Evolutionary conservation across 306 rosid genomes (phyloP).

Genomic region (Trifolium pratense): DNA sequence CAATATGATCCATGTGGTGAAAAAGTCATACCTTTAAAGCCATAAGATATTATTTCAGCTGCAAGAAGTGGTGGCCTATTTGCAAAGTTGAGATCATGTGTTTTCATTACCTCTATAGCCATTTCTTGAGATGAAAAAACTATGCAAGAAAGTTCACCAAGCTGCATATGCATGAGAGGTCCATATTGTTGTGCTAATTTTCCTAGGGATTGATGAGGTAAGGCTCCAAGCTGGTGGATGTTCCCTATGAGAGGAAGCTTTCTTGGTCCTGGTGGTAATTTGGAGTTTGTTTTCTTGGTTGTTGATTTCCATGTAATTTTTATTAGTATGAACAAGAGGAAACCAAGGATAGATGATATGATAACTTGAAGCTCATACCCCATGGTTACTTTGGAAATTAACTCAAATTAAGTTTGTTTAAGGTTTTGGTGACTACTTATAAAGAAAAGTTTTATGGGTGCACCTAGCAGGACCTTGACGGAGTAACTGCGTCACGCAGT

Average conservation of each 20-base stretch:
- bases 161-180: constrained; percentile 20
- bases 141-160: constrained; percentile 35
- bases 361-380: not conserved
- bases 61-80: constrained; percentile 40
- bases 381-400: constrained; percentile 20
- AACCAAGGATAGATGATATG: constrained; percentile 8
- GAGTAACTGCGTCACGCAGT: no score
- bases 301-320: constrained; percentile 16
- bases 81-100: constrained; percentile 45
- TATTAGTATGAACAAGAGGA: constrained; percentile 17
- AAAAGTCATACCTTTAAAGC: constrained; percentile 3
- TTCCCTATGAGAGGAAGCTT: constrained; percentile 41
- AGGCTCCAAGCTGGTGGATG: constrained; percentile 28
- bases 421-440: not conserved
- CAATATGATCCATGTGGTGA: constrained; percentile 3
- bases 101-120: constrained; percentile 50
- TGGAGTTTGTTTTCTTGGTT: constrained; percentile 16
- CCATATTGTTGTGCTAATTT: constrained; percentile 33
- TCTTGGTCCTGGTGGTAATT: constrained; percentile 36
- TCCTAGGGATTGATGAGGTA: constrained; percentile 21
- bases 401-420: not conserved
- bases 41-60: not conserved
- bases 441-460: no score
- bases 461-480: no score
- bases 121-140: constrained; percentile 25